These are phyloP conservation scores for Smittium culicis DNA, from an alignment of 371 early-diverging fungal genomes.

Conservation along the genomic window DNA sequence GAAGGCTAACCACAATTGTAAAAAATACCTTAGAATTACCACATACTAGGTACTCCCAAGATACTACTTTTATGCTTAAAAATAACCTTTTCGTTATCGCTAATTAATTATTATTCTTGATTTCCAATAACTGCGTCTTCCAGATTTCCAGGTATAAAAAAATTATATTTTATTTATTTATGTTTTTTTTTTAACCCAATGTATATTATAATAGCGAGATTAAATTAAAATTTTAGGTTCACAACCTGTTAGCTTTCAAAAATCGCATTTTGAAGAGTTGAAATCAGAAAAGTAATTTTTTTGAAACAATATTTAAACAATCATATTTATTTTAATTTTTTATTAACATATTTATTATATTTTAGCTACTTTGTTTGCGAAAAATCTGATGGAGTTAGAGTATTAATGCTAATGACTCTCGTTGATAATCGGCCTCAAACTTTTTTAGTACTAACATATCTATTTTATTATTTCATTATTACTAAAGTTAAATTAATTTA, in stretches of 20 bases:
- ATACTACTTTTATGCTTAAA: not conserved
- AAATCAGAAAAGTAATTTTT: conserved; percentile 7
- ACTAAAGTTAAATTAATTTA: not conserved
- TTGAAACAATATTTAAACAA: not conserved
- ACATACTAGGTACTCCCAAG: not conserved
- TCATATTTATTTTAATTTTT: not conserved
- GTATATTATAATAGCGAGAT: too few species aligned
- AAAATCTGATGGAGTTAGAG: conserved; percentile 94
- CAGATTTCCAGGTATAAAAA: conserved; percentile 5
- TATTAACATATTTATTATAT: too few species aligned
- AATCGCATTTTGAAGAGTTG: conserved; percentile 1
- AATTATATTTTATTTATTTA: not conserved
- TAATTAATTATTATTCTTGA: not conserved
- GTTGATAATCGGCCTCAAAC: conserved; percentile 13
- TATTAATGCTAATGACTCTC: conserved; percentile 50
- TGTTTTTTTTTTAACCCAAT: not conserved
- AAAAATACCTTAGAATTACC: not conserved
- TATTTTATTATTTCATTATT: not conserved
- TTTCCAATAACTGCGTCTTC: not conserved
- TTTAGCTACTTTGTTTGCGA: conserved; percentile 83
- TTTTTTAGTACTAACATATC: conserved; percentile 2
- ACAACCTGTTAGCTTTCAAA: conserved; percentile 9
- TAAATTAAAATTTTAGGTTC: conserved; percentile 11
- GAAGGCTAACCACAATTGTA: not conserved
- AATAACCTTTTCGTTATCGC: not conserved